Conservation (phyloP, 1,139 yeast genomes). For the Blastobotrys apis region DNA sequence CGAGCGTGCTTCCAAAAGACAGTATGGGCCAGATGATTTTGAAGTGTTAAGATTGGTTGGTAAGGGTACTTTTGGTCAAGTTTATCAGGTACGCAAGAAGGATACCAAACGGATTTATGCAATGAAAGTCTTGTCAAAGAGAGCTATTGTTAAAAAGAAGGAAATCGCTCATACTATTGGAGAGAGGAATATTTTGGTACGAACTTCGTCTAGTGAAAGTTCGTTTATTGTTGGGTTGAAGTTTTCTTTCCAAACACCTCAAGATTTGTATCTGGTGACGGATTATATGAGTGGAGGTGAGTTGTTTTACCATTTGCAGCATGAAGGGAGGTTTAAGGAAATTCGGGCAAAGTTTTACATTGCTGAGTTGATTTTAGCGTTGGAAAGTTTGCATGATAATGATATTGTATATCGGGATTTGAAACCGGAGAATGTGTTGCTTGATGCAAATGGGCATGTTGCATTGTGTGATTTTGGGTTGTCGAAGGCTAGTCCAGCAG, state of each 20-base stretch:
- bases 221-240: conserved; percentile 93
- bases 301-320: conserved; percentile 94
- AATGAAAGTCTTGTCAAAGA: conserved; percentile 91
- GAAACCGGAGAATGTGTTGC: conserved; percentile 87
- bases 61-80: conserved; percentile 97
- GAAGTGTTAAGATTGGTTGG: conserved; percentile 86
- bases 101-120: conserved; percentile 91
- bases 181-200: conserved; percentile 86
- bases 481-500: conserved; percentile 84
- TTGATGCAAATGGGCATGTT: conserved; percentile 96
- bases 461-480: conserved; percentile 96
- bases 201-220: conserved; percentile 77
- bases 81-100: conserved; percentile 85
- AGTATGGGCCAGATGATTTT: conserved; percentile 90
- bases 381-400: conserved; percentile 88
- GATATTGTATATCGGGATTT: conserved; percentile 92
- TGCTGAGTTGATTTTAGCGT: conserved; percentile 87
- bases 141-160: conserved; percentile 91
- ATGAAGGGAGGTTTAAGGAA: conserved; percentile 89
- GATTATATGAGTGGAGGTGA: conserved; percentile 99
- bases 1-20: conserved; percentile 62
- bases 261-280: conserved; percentile 86
- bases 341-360: conserved; percentile 93
- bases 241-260: conserved; percentile 91
- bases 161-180: conserved; percentile 98